phyloP scores from a whole-genome alignment of 371 early-diverging fungal species.

The Choanephora cucurbitarum region DNA sequence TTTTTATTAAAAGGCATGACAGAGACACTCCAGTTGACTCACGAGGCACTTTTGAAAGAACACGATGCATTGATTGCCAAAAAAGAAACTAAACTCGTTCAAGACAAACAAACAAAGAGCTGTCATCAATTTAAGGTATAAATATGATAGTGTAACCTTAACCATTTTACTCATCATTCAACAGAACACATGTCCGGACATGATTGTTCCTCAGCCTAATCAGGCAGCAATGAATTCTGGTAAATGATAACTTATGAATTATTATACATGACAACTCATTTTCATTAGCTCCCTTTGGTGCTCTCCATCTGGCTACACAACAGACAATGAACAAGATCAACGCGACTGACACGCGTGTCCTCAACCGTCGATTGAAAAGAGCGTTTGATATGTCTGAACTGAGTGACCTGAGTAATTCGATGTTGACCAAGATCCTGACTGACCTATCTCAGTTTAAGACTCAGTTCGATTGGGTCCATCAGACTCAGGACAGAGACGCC shows the following conservation, averaged over 20 bases:
- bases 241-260: too few species aligned
- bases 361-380: conserved; percentile 58
- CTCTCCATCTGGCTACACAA: conserved; percentile 24
- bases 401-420: conserved; percentile 69
- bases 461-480: conserved; percentile 52
- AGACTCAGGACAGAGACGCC: conserved; percentile 31
- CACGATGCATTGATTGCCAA: conserved; percentile 9
- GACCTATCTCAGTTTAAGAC: conserved; percentile 54
- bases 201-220: neutral
- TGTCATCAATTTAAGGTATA: neutral
- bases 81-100: neutral
- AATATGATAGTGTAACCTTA: neutral
- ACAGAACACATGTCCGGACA: neutral
- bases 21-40: conserved; percentile 22
- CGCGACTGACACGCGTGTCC: conserved; percentile 56
- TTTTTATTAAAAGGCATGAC: neutral
- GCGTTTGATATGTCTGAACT: conserved; percentile 72
- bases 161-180: too few species aligned
- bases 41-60: conserved; percentile 20
- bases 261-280: too few species aligned
- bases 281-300: conserved; percentile 18
- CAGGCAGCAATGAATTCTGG: too few species aligned
- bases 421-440: conserved; percentile 61
- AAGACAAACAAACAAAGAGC: neutral
- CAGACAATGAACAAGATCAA: conserved; percentile 49